Base-by-base conservation (phyloP, 805 yeast species). In the Zygoascus biomembranicola region DNA sequence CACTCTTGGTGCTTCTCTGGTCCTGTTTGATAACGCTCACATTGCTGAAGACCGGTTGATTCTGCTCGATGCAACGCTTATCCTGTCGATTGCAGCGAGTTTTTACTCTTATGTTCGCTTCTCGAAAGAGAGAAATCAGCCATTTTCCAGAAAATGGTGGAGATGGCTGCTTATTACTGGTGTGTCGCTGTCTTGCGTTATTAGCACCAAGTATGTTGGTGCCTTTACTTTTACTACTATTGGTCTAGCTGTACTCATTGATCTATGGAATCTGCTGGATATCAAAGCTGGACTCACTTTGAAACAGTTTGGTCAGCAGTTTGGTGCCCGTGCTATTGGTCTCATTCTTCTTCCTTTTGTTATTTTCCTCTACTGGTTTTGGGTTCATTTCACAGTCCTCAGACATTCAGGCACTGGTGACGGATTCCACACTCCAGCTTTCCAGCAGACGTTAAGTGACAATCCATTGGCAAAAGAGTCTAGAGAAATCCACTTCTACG, bases 181-280 rank as follows among this genome's bases (percentile, higher is more conserved):
- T 42, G 73, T 88, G 8, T 76, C 92, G 1, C 77, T 94, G 55
- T 88, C 97, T 0, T 83, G 92, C 66, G 97, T 94, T 32, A 92
- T 94, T 55, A 86, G 96, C 46, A 94, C 97, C 54, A 94, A 94
- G 67, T 90, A 94, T 69, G 97, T 94, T 44, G 99, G 99, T 69
- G 85, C 86, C 8, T 85, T 94, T 75, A 90, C 98, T 0, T 94
- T 85, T 68, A 76, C 84, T 49, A 81, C 95, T 51, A 81, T 94
- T 60, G 99, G 99, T 32, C 69, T 80, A 54, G 96, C 95, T 45
- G 97, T 94, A 8, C 63, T 79, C 5, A 77, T 82, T 65, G 98
- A 94, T 65, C 74, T 94, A 63, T 94, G 99, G 99, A 77, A 79
- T 57, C 73, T 90, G 61, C 75, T 94, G 49, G 96, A 92, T 66